Base-by-base conservation (phyloP, 768 basidiomycete genomes). In the Boletus pseudopeckii region DNA sequence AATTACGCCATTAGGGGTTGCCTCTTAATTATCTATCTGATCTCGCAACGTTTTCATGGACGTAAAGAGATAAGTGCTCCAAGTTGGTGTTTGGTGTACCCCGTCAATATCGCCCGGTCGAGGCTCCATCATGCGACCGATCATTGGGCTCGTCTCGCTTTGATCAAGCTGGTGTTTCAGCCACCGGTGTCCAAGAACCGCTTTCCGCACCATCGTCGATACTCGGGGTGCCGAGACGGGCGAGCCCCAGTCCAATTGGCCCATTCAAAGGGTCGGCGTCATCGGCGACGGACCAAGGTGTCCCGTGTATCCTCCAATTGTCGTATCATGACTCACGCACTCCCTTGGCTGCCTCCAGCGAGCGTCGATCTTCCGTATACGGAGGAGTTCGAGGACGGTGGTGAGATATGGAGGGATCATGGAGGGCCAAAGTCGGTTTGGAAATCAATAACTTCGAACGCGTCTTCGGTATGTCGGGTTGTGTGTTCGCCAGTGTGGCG, bases 211-310 rank as follows among this genome's bases (percentile, higher is more conserved):
- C 49, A 24, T 20, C 34, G 11, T n/a, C n/a, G n/a, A n/a, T n/a
- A 18, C 8, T 26, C 20, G 18, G 5, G 30, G 38, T 22, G 42
- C 8, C 20, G 41, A 48, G 18, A 28, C 13, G 2, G 45, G 45
- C 5, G 33, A 36, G 3, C 9, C 7, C 28, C 28, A 9, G 28
- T 53, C 53, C 51, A 10, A n/a, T 0, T 44, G 46, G 46, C 48
- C 44, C 2, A 57, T 54, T 11, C 56, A 15, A 38, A 45, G 17
- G 30, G 48, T 51, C 24, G 53, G 49, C 2, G 18, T 55, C 7
- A 55, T 47, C 7, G 45, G 53, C 10, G 56, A 48, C 2, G 49
- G 53, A 10, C 48, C 49, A 55, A 39, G 20, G 52, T 54, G 20
- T 33, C 11, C 14, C 6, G 10, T 5, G 9, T 33, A 14, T 10